Evolutionary conservation across 208 protist species (phyloP).

Genomic region (Crithidia sp.): DNA sequence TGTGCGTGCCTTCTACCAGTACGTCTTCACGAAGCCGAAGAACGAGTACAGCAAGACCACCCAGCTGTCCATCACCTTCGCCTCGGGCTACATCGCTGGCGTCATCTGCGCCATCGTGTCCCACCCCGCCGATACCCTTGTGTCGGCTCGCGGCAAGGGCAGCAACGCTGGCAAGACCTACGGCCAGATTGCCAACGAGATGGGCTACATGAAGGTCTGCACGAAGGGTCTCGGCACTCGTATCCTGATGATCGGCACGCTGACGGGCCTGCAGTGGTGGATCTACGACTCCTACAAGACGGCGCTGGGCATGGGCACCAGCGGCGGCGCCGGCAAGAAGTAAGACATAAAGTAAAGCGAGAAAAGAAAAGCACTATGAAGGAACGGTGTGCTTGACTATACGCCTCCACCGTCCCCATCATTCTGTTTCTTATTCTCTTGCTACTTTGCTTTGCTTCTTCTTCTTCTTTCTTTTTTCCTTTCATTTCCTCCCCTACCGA

Average conservation of each 20-base stretch:
- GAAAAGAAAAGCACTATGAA: not conserved
- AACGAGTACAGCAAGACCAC: conserved; percentile 88
- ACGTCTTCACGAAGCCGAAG: conserved; percentile 74
- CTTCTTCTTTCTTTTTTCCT: not conserved
- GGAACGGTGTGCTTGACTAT: too few species aligned
- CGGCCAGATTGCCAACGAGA: conserved; percentile 86
- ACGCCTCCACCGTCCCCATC: too few species aligned
- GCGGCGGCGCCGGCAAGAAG: conserved; percentile 44
- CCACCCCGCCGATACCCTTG: conserved; percentile 95
- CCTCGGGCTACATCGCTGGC: conserved; percentile 95
- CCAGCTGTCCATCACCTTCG: conserved; percentile 92
- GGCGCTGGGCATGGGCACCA: conserved; percentile 66
- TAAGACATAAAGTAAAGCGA: conserved; percentile 3
- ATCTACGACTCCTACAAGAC: conserved; percentile 91
- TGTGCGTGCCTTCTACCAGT: conserved; percentile 86
- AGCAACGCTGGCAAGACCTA: conserved; percentile 78
- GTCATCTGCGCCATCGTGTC: conserved; percentile 96
- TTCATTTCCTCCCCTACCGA: not conserved
- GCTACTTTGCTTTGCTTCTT: not conserved
- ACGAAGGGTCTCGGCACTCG: conserved; percentile 92
- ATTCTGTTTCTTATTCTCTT: not conserved
- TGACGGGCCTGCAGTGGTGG: conserved; percentile 96
- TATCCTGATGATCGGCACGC: conserved; percentile 97
- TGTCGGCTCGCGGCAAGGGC: conserved; percentile 92
- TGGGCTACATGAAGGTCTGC: conserved; percentile 85